Evolutionary conservation across 1,139 yeast genomes (phyloP), one percentile per base, ranked within the genome.

Genomic region (Citeromyces hawaiiensis): DNA sequence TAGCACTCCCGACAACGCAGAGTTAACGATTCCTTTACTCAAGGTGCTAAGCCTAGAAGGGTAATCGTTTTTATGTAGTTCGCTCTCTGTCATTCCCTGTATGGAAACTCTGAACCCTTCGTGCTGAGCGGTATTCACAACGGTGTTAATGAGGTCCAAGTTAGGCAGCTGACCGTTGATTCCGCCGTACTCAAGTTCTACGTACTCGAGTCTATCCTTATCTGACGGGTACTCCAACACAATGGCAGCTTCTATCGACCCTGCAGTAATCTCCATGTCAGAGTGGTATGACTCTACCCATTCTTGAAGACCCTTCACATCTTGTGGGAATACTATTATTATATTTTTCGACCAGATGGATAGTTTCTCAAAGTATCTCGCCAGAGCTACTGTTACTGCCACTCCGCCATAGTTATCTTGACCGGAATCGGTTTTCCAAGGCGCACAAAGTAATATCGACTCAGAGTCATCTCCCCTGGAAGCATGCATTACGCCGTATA

Each of bases 211-310:
- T 50, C 74, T 68, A 55, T 88, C 97, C 4, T 61, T 55, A 8
- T 60, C 63, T 2, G 80, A 71, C 2, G 93, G 78, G 52, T 73
- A 86, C 55, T 93, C 98, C 46, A 93, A 53, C 17, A 88, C 82
- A 4, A 91, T 56, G 0, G 97, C 98, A 27, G 94, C 86, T 49
- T 91, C 97, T 38, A 93, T 83, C 0, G 93, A 75, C 0, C 99
- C 99, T n/a, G 94, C 96, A 1, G 96, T 87, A 42, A 78, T 66
- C 50, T 86, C 94, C 53, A 93, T 64, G 1, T 82, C 65, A 0
- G 86, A 78, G 54, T 93, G 97, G 56, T 93, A 93, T 0, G 95
- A 96, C 44, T 83, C 85, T 4, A 91, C 96, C 97, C 97, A 93
- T 1, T 79, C 64, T 45, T 96, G 65, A 44, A 91, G 64, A 1